Evolutionary conservation across 2,329 filamentous ascomycete species (phyloP).

Genomic region (Colletotrichum shisoi): DNA sequence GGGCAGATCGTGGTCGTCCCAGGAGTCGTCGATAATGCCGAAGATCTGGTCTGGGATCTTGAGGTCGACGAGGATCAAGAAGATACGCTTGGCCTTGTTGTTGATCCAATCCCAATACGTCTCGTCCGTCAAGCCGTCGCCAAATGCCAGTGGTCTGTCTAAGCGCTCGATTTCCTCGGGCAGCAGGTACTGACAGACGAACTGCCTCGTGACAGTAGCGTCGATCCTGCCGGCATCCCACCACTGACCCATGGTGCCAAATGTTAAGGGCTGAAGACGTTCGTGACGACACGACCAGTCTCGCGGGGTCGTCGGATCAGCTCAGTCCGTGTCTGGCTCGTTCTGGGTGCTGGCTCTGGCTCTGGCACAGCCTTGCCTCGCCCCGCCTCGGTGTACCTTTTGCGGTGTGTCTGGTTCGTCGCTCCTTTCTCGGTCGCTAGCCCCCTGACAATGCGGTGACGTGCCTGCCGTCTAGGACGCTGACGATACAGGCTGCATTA

Average conservation of each 20-base stretch:
- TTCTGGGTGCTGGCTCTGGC: neutral
- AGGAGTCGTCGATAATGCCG: slow-evolving; percentile 75
- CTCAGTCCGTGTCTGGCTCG: slow-evolving; percentile 1
- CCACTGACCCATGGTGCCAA: slow-evolving; percentile 55
- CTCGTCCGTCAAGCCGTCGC: slow-evolving; percentile 72
- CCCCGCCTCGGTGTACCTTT: slow-evolving; percentile 3
- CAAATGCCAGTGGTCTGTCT: slow-evolving; percentile 70
- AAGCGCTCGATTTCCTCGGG: slow-evolving; percentile 70
- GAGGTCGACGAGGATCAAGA: slow-evolving; percentile 74
- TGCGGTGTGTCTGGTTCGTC: slow-evolving; percentile 14
- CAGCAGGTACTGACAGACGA: slow-evolving; percentile 70
- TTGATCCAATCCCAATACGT: slow-evolving; percentile 83
- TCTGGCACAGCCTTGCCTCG: slow-evolving; percentile 14
- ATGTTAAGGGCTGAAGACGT: slow-evolving; percentile 1
- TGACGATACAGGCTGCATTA: slow-evolving; percentile 32
- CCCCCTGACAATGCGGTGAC: slow-evolving; percentile 17
- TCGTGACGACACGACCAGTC: slow-evolving; percentile 6
- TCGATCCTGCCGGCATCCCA: slow-evolving; percentile 77
- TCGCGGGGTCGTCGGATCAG: slow-evolving; percentile 16
- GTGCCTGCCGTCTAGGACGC: slow-evolving; percentile 34
- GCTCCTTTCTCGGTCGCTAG: neutral
- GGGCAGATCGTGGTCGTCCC: slow-evolving; percentile 79
- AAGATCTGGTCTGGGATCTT: slow-evolving; percentile 78
- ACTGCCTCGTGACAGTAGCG: slow-evolving; percentile 72
- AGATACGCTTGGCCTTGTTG: slow-evolving; percentile 72